Conservation (phyloP, 306 rosid species). For the Psophocarpus tetragonolobus region DNA sequence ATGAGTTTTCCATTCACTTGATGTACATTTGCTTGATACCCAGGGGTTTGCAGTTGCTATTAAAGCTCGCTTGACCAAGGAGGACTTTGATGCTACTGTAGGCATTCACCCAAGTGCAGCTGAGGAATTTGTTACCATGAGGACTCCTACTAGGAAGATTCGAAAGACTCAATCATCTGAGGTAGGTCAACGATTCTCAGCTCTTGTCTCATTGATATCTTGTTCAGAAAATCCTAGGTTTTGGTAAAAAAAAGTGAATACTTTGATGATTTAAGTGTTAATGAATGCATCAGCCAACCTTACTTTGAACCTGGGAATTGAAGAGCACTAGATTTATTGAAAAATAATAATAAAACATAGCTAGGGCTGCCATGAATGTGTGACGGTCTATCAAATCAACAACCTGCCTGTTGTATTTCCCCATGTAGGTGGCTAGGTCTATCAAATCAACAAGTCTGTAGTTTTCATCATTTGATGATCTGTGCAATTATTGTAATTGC, state of each 20-base stretch:
- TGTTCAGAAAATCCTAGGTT: slow-evolving; percentile 4
- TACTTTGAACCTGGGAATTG: slow-evolving; percentile 21
- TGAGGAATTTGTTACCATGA: slow-evolving; percentile 95
- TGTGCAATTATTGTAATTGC: neutral
- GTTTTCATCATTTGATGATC: neutral
- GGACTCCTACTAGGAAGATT: slow-evolving; percentile 77
- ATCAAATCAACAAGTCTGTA: neutral
- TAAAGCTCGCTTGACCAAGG: slow-evolving; percentile 93
- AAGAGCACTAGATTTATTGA: neutral
- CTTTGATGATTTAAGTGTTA: neutral
- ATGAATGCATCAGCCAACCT: neutral
- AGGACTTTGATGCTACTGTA: slow-evolving; percentile 86
- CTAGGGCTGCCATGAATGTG: neutral
- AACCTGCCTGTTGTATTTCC: neutral
- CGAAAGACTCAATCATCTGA: slow-evolving; percentile 56
- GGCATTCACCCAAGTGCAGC: slow-evolving; percentile 96
- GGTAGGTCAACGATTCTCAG: slow-evolving; percentile 49
- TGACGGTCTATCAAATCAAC: slow-evolving; percentile 1
- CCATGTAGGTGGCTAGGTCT: slow-evolving; percentile 1
- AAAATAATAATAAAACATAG: neutral
- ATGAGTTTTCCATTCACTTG: slow-evolving; percentile 22
- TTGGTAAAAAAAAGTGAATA: neutral
- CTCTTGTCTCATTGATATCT: slow-evolving; percentile 25
- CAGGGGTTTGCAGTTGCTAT: slow-evolving; percentile 98
- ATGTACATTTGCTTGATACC: slow-evolving; percentile 23